Percentiles rank a stretch among this genome's conserved stretches.
Evolutionary conservation across 2,329 filamentous ascomycete species (phyloP).

Genomic region (Dendryphion nanum): DNA sequence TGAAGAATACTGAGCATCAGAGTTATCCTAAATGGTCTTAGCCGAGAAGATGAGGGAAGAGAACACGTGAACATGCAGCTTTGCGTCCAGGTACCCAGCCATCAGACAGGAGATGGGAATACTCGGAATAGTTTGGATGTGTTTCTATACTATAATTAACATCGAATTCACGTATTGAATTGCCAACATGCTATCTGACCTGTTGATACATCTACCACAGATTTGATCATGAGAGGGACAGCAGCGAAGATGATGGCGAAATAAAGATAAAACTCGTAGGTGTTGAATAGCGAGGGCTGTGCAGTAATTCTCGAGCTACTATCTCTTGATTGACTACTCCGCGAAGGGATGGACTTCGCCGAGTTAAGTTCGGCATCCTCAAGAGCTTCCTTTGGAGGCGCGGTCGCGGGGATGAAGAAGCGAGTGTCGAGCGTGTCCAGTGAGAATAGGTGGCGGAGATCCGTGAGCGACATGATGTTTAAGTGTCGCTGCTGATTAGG

Average conservation of each 20-base stretch:
- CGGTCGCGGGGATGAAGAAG: conserved; percentile 68
- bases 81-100: conserved; percentile 93
- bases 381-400: conserved; percentile 53
- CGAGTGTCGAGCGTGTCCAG: conserved; percentile 69
- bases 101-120: conserved; percentile 65
- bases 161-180: conserved; percentile 16
- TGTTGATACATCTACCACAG: conserved; percentile 81
- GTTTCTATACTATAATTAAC: conserved; percentile 54
- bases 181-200: too few species aligned
- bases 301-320: conserved; percentile 40
- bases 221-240: conserved; percentile 87
- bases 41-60: conserved; percentile 3
- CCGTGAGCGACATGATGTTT: conserved; percentile 43
- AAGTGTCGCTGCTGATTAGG: too few species aligned
- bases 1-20: conserved; percentile 80
- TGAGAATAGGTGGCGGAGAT: conserved; percentile 58
- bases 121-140: conserved; percentile 78
- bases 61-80: conserved; percentile 59
- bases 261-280: conserved; percentile 83
- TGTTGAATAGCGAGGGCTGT: conserved; percentile 76
- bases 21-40: conserved; percentile 65
- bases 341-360: conserved; percentile 24
- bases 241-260: conserved; percentile 63
- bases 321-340: conserved; percentile 21
- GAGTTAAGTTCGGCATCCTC: conserved; percentile 34